These are phyloP conservation scores for Rubroshorea leprosula DNA, from an alignment of 345 rosid genomes.

Conservation along the genomic window DNA sequence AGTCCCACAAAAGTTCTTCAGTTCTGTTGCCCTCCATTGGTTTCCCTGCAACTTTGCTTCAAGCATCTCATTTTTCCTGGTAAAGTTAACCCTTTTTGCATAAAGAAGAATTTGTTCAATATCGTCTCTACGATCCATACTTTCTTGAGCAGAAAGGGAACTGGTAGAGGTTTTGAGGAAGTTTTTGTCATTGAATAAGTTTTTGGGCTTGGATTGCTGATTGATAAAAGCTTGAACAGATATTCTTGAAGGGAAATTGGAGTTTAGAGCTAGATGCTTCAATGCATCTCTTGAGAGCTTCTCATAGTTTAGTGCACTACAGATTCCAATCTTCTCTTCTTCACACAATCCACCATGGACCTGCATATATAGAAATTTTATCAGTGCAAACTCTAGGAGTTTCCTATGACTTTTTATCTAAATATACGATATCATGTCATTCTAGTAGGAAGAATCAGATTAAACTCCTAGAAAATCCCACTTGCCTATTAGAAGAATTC, in stretches of 20 bases:
- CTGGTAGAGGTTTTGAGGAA: neutral
- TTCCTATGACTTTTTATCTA: too few species aligned
- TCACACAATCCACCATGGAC: constrained; percentile 31
- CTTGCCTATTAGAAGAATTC: too few species aligned
- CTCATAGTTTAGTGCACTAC: constrained; percentile 29
- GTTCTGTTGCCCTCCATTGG: constrained; percentile 17
- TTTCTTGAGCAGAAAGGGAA: neutral
- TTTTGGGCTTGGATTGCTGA: constrained; percentile 22
- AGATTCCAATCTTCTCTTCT: constrained; percentile 33
- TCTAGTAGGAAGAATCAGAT: too few species aligned
- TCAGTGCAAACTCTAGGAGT: too few species aligned
- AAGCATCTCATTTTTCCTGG: constrained; percentile 16
- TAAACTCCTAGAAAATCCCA: too few species aligned
- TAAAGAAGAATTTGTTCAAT: constrained; percentile 11
- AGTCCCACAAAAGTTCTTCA: constrained; percentile 22
- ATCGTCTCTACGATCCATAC: neutral
- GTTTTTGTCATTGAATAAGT: neutral
- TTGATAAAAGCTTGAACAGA: constrained; percentile 24
- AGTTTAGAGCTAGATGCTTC: constrained; percentile 27
- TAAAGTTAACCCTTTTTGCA: constrained; percentile 17
- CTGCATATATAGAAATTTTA: constrained; percentile 23
- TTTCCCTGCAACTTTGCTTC: constrained; percentile 21
- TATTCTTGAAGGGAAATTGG: constrained; percentile 34
- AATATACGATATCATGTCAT: too few species aligned
- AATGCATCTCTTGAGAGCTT: constrained; percentile 38